phyloP scores from a whole-genome alignment of 768 basidiomycete species.

The Mycena epipterygia region DNA sequence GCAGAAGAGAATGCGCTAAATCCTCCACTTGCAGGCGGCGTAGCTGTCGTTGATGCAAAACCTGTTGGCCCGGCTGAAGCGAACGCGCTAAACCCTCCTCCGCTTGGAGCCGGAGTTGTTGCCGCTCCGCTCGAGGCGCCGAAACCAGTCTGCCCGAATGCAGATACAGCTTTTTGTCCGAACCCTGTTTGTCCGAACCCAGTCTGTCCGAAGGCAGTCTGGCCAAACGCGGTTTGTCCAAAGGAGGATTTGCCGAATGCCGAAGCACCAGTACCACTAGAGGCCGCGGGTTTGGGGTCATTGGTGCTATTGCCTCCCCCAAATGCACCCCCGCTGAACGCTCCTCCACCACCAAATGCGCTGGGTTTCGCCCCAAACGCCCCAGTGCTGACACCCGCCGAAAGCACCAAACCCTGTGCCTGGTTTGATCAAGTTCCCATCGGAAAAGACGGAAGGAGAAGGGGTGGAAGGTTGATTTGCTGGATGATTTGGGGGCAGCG shows the following conservation, averaged over 20 bases:
- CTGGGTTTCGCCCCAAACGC: slow-evolving; percentile 49
- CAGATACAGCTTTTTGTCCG: slow-evolving; percentile 43
- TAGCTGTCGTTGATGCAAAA: neutral
- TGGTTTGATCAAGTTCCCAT: slow-evolving; percentile 34
- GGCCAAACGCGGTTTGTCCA: slow-evolving; percentile 44
- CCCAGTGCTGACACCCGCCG: slow-evolving; percentile 33
- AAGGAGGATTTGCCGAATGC: slow-evolving; percentile 40
- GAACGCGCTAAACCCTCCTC: slow-evolving; percentile 55
- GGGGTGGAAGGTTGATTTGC: slow-evolving; percentile 34
- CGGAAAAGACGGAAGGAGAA: slow-evolving; percentile 26
- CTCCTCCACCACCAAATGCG: slow-evolving; percentile 57
- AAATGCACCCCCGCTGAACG: slow-evolving; percentile 31
- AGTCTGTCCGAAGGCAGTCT: slow-evolving; percentile 46
- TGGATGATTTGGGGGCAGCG: slow-evolving; percentile 41
- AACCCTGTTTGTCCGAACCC: slow-evolving; percentile 57
- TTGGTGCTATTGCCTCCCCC: slow-evolving; percentile 11
- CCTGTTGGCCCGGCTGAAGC: slow-evolving; percentile 40
- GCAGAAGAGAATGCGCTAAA: slow-evolving; percentile 42
- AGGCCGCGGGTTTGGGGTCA: slow-evolving; percentile 10
- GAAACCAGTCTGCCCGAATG: slow-evolving; percentile 41
- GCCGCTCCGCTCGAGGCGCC: slow-evolving; percentile 26
- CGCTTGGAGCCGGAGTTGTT: slow-evolving; percentile 19
- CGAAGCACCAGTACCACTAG: slow-evolving; percentile 25
- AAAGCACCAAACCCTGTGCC: slow-evolving; percentile 42
- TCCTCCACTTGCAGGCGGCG: slow-evolving; percentile 26